Evolutionary conservation across 139 green algal genomes (phyloP).

Genomic region (Spirogloea muscicola): DNA sequence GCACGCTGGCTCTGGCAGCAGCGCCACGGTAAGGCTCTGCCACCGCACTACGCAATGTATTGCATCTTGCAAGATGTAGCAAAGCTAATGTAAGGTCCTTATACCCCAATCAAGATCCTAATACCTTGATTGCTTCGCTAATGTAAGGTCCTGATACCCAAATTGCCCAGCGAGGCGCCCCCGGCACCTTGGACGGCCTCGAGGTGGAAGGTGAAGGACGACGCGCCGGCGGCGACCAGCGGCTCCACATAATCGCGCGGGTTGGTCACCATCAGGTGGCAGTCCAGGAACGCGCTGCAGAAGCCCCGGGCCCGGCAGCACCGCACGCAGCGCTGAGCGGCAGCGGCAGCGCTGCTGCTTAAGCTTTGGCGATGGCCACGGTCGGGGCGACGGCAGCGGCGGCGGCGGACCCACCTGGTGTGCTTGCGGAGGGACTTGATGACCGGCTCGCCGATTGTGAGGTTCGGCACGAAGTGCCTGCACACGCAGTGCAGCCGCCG

Average conservation of each 20-base stretch:
- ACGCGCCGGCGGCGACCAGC: conserved; percentile 71
- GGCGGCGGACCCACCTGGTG: conserved; percentile 45
- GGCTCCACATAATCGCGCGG: conserved; percentile 65
- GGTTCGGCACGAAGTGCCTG: conserved; percentile 92
- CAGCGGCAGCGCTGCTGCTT: neutral
- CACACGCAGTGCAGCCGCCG: conserved; percentile 51
- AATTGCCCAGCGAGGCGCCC: neutral
- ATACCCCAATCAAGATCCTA: neutral
- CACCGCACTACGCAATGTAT: too few relatives aligned
- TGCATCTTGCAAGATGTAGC: too few relatives aligned
- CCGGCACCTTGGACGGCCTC: conserved; percentile 55
- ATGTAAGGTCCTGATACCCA: too few relatives aligned
- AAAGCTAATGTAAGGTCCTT: neutral
- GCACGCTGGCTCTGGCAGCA: neutral
- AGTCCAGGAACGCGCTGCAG: conserved; percentile 79
- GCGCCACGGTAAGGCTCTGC: neutral
- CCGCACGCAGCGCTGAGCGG: neutral
- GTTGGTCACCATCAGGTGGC: conserved; percentile 68
- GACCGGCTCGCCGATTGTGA: conserved; percentile 85
- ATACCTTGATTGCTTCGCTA: too few relatives aligned
- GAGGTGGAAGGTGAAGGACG: conserved; percentile 90
- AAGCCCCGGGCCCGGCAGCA: neutral
- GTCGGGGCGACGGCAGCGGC: neutral
- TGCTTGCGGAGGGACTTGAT: conserved; percentile 70
- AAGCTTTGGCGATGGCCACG: neutral